Conservation (phyloP, 169 alveolate species). For the Eimeria praecox region DNA sequence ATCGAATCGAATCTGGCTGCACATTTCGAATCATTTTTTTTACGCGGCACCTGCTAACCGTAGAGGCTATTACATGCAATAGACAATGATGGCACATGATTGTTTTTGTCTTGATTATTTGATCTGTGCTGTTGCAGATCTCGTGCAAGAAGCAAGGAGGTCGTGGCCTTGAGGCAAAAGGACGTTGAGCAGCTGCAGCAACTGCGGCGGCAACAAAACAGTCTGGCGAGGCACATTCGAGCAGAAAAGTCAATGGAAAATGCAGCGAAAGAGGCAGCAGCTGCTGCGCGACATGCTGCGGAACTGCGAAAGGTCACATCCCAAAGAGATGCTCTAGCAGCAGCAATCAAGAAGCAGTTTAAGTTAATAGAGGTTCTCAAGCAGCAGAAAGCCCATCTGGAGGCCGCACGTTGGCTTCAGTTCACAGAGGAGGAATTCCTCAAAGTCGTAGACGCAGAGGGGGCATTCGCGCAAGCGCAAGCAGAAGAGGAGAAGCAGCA, state of each 20-base stretch:
- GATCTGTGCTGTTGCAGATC: not conserved
- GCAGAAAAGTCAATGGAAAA: conserved; percentile 47
- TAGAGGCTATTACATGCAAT: too few relatives aligned
- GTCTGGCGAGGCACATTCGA: conserved; percentile 39
- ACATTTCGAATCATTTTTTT: too few relatives aligned
- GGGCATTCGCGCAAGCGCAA: not conserved
- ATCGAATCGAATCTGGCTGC: too few relatives aligned
- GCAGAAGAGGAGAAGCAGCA: not conserved
- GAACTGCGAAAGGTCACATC: conserved; percentile 72
- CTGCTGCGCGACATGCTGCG: conserved; percentile 68
- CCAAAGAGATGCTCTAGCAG: conserved; percentile 89
- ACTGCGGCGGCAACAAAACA: conserved; percentile 55
- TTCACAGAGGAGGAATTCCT: conserved; percentile 94
- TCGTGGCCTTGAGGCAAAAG: conserved; percentile 14
- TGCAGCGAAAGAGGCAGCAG: conserved; percentile 36
- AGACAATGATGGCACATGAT: too few relatives aligned
- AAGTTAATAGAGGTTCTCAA: conserved; percentile 92
- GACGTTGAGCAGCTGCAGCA: conserved; percentile 36
- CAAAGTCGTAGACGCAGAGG: conserved; percentile 34
- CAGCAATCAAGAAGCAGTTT: conserved; percentile 91
- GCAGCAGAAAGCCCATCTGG: conserved; percentile 92
- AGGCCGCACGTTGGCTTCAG: conserved; percentile 90
- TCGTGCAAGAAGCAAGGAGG: conserved; percentile 41
- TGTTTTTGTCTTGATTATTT: not conserved
- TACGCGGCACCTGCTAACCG: too few relatives aligned